Conservation (phyloP, 2,329 filamentous ascomycete genomes). For the Fusarium verticillioides region DNA sequence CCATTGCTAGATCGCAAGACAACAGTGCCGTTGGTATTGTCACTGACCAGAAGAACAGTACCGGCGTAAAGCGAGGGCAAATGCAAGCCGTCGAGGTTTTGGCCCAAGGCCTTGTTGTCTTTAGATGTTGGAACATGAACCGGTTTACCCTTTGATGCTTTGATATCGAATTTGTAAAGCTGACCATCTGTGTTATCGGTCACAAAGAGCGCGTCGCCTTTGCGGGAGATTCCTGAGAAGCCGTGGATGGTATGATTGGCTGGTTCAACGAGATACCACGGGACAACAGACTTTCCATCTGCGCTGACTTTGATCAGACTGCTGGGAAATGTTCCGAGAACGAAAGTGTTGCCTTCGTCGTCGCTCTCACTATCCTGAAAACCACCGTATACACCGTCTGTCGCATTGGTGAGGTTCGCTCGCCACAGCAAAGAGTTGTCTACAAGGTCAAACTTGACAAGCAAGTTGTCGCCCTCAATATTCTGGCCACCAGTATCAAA, state of each 20-base stretch:
- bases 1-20: constrained; percentile 51
- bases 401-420: constrained; percentile 48
- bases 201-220: constrained; percentile 45
- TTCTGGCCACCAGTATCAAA: constrained; percentile 51
- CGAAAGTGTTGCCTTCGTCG: constrained; percentile 49
- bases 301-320: constrained; percentile 49
- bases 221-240: background rate
- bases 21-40: constrained; percentile 47
- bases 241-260: constrained; percentile 42
- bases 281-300: constrained; percentile 40
- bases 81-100: constrained; percentile 44
- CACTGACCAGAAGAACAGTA: constrained; percentile 50
- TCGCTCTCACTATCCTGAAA: constrained; percentile 55
- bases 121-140: background rate
- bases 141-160: background rate
- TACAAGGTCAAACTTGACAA: constrained; percentile 51
- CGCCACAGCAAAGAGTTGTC: constrained; percentile 43
- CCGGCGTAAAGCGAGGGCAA: constrained; percentile 49
- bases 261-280: constrained; percentile 49
- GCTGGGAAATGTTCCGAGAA: constrained; percentile 52
- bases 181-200: constrained; percentile 45
- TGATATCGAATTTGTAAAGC: constrained; percentile 51
- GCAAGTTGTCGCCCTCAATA: constrained; percentile 50
- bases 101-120: constrained; percentile 3
- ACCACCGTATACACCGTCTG: constrained; percentile 48